Conservation (phyloP, 2,329 filamentous ascomycete species). For the Trichoderma gracile region DNA sequence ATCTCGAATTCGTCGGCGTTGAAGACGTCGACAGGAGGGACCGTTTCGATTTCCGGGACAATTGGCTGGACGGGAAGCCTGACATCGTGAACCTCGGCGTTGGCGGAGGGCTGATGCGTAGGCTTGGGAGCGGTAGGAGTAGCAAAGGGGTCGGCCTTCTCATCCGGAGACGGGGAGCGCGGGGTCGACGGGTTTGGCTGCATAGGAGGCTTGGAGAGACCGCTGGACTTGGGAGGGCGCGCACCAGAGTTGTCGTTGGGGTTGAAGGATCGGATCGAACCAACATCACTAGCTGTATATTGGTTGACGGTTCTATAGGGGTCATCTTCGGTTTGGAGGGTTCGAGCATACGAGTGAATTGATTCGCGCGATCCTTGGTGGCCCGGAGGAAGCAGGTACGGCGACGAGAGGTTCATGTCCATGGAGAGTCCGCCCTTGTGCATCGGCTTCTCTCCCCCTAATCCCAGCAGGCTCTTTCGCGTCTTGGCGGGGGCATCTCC, state of each 20-base stretch:
- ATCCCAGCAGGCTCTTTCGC: conserved; percentile 38
- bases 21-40: conserved; percentile 35
- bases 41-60: conserved; percentile 44
- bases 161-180: conserved; percentile 40
- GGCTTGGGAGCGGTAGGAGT: conserved; percentile 39
- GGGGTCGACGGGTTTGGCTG: conserved; percentile 4
- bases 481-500: conserved; percentile 52
- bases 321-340: conserved; percentile 73
- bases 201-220: conserved; percentile 17
- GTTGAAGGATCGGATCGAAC: conserved; percentile 56
- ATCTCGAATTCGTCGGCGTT: conserved; percentile 31
- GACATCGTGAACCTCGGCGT: conserved; percentile 32
- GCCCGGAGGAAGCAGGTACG: conserved; percentile 88
- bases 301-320: conserved; percentile 70
- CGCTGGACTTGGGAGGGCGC: conserved; percentile 45
- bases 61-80: conserved; percentile 39
- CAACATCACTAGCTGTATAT: conserved; percentile 59
- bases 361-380: conserved; percentile 81
- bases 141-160: conserved; percentile 41
- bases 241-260: conserved; percentile 38
- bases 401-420: conserved; percentile 74
- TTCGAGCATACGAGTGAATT: conserved; percentile 78
- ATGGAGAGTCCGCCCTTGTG: conserved; percentile 61
- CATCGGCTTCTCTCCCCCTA: conserved; percentile 56
- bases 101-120: conserved; percentile 30